These are phyloP conservation scores for Sporopachydermia quercuum DNA, from an alignment of 805 yeast species.

Conservation along the genomic window DNA sequence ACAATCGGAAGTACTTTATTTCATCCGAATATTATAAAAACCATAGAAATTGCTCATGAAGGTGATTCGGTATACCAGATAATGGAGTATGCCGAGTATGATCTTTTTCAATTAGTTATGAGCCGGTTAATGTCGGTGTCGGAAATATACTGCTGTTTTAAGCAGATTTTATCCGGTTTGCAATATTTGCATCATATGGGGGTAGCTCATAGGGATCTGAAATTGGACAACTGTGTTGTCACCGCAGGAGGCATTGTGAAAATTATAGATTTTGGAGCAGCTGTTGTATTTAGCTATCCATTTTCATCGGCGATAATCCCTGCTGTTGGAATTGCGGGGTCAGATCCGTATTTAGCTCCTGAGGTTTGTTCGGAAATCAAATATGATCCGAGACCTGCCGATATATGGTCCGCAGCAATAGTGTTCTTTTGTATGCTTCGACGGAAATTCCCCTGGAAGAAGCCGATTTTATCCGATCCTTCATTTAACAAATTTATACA, in stretches of 20 bases:
- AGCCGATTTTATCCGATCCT: constrained; percentile 67
- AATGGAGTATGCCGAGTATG: constrained; percentile 90
- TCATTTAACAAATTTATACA: constrained; percentile 60
- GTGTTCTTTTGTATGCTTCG: constrained; percentile 85
- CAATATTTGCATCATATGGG: constrained; percentile 76
- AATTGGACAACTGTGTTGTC: constrained; percentile 85
- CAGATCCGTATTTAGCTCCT: constrained; percentile 85
- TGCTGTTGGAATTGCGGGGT: constrained; percentile 75
- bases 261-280: constrained; percentile 86
- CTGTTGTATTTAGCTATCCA: constrained; percentile 84
- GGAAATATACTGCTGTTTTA: constrained; percentile 81
- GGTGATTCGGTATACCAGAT: constrained; percentile 77
- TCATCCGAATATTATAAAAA: constrained; percentile 81
- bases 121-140: constrained; percentile 68
- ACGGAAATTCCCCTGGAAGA: constrained; percentile 90
- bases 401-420: constrained; percentile 86
- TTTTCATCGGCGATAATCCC: constrained; percentile 58
- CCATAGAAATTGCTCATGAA: constrained; percentile 83
- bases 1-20: constrained; percentile 84
- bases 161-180: constrained; percentile 71
- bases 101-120: constrained; percentile 89
- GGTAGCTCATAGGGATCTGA: constrained; percentile 80
- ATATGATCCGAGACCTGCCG: constrained; percentile 88
- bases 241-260: constrained; percentile 72
- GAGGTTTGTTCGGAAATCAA: constrained; percentile 74